These are phyloP conservation scores for Botrytis byssoidea DNA, from an alignment of 2,329 filamentous ascomycete genomes.

Conservation along the genomic window DNA sequence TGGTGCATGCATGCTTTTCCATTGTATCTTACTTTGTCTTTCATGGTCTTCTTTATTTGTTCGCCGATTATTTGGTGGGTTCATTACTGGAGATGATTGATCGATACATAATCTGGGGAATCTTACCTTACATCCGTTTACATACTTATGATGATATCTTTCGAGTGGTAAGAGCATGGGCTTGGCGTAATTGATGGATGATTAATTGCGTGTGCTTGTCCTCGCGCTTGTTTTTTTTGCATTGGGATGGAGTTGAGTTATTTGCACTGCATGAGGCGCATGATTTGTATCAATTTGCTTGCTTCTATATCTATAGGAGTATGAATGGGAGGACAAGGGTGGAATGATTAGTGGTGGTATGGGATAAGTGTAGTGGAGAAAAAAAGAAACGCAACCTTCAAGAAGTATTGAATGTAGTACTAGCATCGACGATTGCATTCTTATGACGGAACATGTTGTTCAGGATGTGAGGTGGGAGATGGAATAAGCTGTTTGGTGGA, in stretches of 20 bases:
- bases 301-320: constrained; percentile 3
- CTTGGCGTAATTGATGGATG: constrained; percentile 13
- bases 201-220: background rate
- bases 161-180: constrained; percentile 6
- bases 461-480: background rate
- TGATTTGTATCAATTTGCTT: background rate
- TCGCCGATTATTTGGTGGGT: background rate
- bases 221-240: background rate
- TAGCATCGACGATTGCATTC: background rate
- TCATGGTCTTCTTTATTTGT: constrained; percentile 5
- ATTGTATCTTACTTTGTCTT: constrained; percentile 3
- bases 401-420: background rate
- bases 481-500: background rate
- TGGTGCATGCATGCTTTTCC: constrained; percentile 13
- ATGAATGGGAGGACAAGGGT: background rate
- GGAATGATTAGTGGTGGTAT: background rate
- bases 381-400: background rate
- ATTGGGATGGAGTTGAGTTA: constrained; percentile 11
- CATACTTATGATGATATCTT: constrained; percentile 3
- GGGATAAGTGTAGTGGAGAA: background rate
- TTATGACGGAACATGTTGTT: background rate
- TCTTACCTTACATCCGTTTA: background rate
- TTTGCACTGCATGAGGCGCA: background rate
- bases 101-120: background rate
- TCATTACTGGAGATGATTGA: constrained; percentile 2